phyloP scores from a whole-genome alignment of 306 rosid species.

The Medicago arabica region DNA sequence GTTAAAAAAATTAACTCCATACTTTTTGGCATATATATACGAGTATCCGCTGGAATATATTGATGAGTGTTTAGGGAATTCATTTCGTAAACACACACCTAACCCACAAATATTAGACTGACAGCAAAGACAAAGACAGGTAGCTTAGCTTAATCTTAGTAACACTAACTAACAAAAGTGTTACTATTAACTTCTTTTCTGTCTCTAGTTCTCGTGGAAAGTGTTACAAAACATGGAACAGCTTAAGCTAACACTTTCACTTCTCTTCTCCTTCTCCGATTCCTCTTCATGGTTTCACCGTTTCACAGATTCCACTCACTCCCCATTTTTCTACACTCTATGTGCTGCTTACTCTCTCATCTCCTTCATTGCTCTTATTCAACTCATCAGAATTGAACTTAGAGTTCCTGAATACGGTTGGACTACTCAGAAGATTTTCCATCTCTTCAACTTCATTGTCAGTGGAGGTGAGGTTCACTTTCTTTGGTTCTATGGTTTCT shows the following conservation, averaged over 20 bases:
- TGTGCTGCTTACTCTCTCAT: slow-evolving; percentile 75
- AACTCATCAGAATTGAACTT: slow-evolving; percentile 77
- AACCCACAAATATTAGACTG: too few relatives aligned
- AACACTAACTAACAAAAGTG: too few relatives aligned
- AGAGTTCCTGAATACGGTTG: slow-evolving; percentile 94
- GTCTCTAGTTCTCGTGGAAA: neutral
- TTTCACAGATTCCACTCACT: slow-evolving; percentile 49
- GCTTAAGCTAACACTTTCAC: neutral
- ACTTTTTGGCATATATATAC: too few relatives aligned
- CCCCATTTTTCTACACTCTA: slow-evolving; percentile 71
- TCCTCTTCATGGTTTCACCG: slow-evolving; percentile 86
- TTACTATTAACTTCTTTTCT: neutral
- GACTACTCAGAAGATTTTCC: slow-evolving; percentile 90
- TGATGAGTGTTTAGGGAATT: too few relatives aligned
- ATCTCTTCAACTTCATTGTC: slow-evolving; percentile 86
- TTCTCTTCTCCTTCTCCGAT: neutral
- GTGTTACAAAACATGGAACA: neutral
- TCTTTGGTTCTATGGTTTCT: neutral
- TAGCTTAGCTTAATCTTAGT: neutral
- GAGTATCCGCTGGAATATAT: too few relatives aligned
- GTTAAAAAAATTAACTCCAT: too few relatives aligned
- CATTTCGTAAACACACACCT: too few relatives aligned
- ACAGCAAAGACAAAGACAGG: neutral
- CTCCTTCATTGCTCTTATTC: slow-evolving; percentile 80
- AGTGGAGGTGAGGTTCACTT: slow-evolving; percentile 65